Evolutionary conservation across 129 eudicot species (phyloP), one percentile per base, ranked within the genome.

Genomic region (Pittosporum tobira): DNA sequence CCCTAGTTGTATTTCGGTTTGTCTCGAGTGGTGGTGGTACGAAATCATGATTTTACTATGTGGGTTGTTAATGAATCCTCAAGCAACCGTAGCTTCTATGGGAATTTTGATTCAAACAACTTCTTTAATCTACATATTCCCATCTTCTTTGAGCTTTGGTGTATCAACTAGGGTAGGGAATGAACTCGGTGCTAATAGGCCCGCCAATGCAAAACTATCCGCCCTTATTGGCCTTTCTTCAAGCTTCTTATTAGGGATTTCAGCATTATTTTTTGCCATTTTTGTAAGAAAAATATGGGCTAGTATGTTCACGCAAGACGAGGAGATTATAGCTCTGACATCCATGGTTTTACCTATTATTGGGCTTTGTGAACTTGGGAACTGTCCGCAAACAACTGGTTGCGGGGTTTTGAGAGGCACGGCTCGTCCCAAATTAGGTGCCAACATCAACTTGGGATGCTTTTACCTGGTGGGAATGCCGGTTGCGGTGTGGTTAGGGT

Each of bases 21-120:
- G 88, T 29, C 72, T 81, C 0, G 87, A 81, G 26, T 81, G 87
- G 87, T 81, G 87, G 87, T 81, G 83, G 83, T 81, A 81, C 40
- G 87, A 81, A 47, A 70, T 81, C 62, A 73, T 77, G 83, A 70
- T 81, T 42, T 25, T 81, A 38, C 56, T 77, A 6, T 77, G 88
- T 16, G 83, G 88, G 22, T 37, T 73, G 15, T 52, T 81, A 21
- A 1, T 61, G 2, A 77, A 77, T 44, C 88, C 88, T 24, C 59
- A 61, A 42, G 75, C 75, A 4, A 70, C 83, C 0, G 75, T 81
- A 0, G 88, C 80, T 27, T 81, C 88, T 1, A 81, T 77, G 84
- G 88, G 88, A 5, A 73, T 77, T 14, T 56, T 81, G 40, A 81
- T 81, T 28, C 83, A 81, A 63, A 81, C 84, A 16, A 81, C 88